A percentile compares a stretch with the other conserved stretches of the same genome.
phyloP scores from a whole-genome alignment of 2,329 filamentous ascomycete species.

The Cladosporium sp. region DNA sequence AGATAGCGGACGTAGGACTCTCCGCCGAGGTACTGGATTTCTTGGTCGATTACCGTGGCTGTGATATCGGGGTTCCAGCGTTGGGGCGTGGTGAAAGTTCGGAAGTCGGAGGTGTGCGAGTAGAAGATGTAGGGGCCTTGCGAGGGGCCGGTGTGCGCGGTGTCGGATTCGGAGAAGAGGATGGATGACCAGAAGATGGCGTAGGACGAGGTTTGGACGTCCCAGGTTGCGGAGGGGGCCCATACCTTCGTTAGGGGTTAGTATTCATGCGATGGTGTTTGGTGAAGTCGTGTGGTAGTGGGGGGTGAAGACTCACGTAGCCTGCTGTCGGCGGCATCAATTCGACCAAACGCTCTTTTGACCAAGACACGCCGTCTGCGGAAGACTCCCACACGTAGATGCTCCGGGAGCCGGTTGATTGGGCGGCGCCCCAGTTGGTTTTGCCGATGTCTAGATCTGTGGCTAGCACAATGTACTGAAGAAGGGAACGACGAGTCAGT shows the following conservation, averaged over 20 bases:
- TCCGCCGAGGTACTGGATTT: not conserved
- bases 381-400: conserved; percentile 11
- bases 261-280: not conserved
- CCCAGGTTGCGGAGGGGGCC: conserved; percentile 8
- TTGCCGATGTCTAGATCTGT: conserved; percentile 8
- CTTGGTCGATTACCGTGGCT: conserved; percentile 7
- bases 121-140: conserved; percentile 7
- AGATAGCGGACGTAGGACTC: conserved; percentile 11
- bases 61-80: conserved; percentile 1
- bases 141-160: not conserved
- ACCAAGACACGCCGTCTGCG: not conserved
- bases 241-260: not conserved
- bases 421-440: conserved; percentile 3
- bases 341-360: not conserved
- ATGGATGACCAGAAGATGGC: conserved; percentile 12
- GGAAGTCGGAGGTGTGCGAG: conserved; percentile 5
- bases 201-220: not conserved
- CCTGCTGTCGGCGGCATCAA: conserved; percentile 6
- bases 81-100: not conserved
- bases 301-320: not conserved
- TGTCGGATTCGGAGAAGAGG: not conserved
- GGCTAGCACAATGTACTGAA: not conserved
- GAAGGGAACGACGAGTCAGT: not conserved
- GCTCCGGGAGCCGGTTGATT: not conserved
- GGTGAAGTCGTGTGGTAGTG: not conserved